phyloP scores from a whole-genome alignment of 2,329 filamentous ascomycete species.

The Neurospora sp. region DNA sequence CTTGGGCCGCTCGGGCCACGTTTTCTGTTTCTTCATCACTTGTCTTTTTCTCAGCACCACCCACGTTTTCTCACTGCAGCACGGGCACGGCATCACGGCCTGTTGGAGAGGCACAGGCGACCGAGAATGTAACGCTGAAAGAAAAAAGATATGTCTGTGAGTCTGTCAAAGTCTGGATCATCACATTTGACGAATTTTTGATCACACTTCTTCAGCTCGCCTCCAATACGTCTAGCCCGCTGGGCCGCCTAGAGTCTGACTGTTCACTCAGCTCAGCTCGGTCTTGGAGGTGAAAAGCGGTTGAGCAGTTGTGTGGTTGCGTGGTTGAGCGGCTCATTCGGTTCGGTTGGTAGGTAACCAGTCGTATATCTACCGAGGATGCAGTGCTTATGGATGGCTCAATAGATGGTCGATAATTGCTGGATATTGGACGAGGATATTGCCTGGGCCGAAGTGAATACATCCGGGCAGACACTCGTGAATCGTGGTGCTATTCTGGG shows the following conservation, averaged over 20 bases:
- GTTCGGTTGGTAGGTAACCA: neutral
- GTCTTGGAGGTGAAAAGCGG: neutral
- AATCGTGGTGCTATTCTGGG: neutral
- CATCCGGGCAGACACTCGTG: neutral
- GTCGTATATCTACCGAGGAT: neutral
- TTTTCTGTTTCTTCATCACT: neutral
- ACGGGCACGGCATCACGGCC: neutral
- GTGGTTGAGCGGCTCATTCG: neutral
- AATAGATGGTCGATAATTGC: neutral
- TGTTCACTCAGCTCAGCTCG: neutral
- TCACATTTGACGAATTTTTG: neutral
- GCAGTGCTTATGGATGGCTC: neutral
- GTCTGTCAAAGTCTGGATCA: neutral
- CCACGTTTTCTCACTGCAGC: neutral
- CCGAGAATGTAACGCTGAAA: neutral
- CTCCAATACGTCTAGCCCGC: neutral
- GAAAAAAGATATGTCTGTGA: neutral
- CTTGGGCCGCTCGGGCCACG: neutral
- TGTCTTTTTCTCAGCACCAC: neutral
- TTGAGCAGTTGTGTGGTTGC: neutral
- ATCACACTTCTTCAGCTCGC: neutral
- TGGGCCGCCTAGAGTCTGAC: neutral
- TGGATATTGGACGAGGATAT: neutral
- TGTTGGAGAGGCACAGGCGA: neutral
- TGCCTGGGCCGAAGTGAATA: neutral